Evolutionary conservation across 495 filamentous ascomycete genomes (phyloP).

Genomic region (Cairneyella variabilis): DNA sequence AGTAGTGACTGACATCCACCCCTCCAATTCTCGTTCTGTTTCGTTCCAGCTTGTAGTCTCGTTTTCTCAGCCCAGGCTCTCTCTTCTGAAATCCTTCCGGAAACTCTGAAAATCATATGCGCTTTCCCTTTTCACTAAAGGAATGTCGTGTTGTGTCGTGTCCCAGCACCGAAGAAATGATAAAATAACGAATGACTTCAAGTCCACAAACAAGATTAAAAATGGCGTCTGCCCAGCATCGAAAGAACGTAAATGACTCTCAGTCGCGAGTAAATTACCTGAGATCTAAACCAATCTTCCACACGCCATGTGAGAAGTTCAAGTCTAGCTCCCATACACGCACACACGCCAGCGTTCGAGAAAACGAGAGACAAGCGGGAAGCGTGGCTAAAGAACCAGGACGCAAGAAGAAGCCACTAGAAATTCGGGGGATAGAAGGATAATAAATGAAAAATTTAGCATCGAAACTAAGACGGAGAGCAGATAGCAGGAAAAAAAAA

Average conservation of each 20-base stretch:
- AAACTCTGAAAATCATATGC: no score
- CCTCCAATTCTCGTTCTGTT: background rate
- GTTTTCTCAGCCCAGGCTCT: background rate
- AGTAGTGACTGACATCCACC: constrained; percentile 12
- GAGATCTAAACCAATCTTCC: background rate
- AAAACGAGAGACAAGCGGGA: no score
- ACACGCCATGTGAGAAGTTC: background rate
- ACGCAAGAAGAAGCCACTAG: no score
- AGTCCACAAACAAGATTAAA: background rate
- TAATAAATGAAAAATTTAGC: no score
- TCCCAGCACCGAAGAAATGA: background rate
- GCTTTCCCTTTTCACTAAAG: no score
- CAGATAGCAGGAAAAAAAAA: no score
- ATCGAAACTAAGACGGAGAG: no score
- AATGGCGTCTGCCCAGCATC: constrained; percentile 1
- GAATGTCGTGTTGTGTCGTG: no score
- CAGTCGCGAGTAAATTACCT: background rate
- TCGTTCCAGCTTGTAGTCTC: background rate
- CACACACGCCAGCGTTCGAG: no score
- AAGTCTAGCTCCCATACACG: no score
- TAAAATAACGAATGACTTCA: background rate
- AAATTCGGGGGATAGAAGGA: no score
- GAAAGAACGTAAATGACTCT: constrained; percentile 10
- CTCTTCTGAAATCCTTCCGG: background rate
- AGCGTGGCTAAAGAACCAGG: no score